Conservation (phyloP, 1,139 yeast genomes). For the Magnusiomyces magnusii region DNA sequence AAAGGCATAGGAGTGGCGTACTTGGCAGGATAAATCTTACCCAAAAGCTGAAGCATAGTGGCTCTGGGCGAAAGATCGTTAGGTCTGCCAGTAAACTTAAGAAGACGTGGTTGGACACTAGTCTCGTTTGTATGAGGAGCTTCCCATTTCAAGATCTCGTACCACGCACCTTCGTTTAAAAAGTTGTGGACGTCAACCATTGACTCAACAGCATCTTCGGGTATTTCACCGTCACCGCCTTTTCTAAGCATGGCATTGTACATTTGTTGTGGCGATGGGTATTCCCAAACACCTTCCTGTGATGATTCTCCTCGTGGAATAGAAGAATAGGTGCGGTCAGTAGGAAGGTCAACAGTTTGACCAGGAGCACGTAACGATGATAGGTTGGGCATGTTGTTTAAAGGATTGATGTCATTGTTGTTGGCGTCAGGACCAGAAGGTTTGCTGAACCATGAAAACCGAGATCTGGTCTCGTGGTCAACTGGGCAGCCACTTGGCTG, state of each 20-base stretch:
- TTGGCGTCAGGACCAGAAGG: slow-evolving; percentile 28
- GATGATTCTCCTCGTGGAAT: slow-evolving; percentile 77
- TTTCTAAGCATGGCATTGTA: slow-evolving; percentile 93
- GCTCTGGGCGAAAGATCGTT: slow-evolving; percentile 88
- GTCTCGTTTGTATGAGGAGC: slow-evolving; percentile 45
- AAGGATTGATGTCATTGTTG: slow-evolving; percentile 45
- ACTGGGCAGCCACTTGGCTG: slow-evolving; percentile 31
- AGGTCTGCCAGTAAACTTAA: slow-evolving; percentile 89
- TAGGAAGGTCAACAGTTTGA: slow-evolving; percentile 68
- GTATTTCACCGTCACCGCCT: slow-evolving; percentile 71
- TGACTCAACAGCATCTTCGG: slow-evolving; percentile 91
- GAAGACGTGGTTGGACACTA: slow-evolving; percentile 61
- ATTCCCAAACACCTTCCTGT: slow-evolving; percentile 83
- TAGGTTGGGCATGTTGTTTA: slow-evolving; percentile 81
- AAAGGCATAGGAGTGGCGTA: slow-evolving; percentile 83
- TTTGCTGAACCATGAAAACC: slow-evolving; percentile 19
- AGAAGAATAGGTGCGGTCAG: slow-evolving; percentile 72
- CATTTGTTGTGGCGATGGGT: slow-evolving; percentile 99
- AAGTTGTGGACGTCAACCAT: slow-evolving; percentile 98
- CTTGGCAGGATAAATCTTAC: slow-evolving; percentile 61
- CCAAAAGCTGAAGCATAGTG: slow-evolving; percentile 53
- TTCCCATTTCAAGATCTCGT: slow-evolving; percentile 91
- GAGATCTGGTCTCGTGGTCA: slow-evolving; percentile 25
- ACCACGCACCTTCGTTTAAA: slow-evolving; percentile 97
- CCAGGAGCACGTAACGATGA: slow-evolving; percentile 71